phyloP scores from a whole-genome alignment of 306 rosid genomes.

The Lathyrus sativus region DNA sequence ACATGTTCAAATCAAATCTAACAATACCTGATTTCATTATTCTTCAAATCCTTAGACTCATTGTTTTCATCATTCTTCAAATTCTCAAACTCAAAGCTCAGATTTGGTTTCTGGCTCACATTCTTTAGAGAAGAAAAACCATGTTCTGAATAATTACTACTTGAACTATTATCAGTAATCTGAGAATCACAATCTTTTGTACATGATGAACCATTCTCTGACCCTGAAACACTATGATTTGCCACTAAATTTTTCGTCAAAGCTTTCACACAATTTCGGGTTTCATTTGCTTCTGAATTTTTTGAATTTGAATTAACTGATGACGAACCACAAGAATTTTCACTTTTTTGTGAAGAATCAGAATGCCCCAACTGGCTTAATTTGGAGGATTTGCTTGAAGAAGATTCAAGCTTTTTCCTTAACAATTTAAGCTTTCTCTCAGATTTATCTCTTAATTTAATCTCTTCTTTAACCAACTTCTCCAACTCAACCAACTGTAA shows the following conservation, averaged over 20 bases:
- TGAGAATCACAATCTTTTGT: conserved; percentile 46
- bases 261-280: conserved; percentile 34
- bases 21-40: conserved; percentile 50
- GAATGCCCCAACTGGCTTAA: conserved; percentile 48
- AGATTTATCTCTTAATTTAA: conserved; percentile 60
- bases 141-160: conserved; percentile 36
- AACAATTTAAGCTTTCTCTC: conserved; percentile 67
- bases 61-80: conserved; percentile 40
- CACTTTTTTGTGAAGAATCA: conserved; percentile 52
- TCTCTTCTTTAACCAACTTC: conserved; percentile 61
- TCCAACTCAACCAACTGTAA: conserved; percentile 70
- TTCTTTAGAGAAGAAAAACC: conserved; percentile 34
- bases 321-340: conserved; percentile 50
- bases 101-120: conserved; percentile 25
- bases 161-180: conserved; percentile 34
- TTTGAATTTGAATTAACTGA: conserved; percentile 43
- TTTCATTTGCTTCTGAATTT: conserved; percentile 46
- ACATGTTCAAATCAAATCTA: conserved; percentile 33
- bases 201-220: conserved; percentile 25
- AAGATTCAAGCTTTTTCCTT: conserved; percentile 62
- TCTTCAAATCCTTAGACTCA: conserved; percentile 48
- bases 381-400: conserved; percentile 37
- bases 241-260: conserved; percentile 27
- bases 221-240: conserved; percentile 36
- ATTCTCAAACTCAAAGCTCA: conserved; percentile 44